These are phyloP conservation scores for Rhodotorula sp. DNA, from an alignment of 1,284 basidiomycete genomes.

Conservation along the genomic window DNA sequence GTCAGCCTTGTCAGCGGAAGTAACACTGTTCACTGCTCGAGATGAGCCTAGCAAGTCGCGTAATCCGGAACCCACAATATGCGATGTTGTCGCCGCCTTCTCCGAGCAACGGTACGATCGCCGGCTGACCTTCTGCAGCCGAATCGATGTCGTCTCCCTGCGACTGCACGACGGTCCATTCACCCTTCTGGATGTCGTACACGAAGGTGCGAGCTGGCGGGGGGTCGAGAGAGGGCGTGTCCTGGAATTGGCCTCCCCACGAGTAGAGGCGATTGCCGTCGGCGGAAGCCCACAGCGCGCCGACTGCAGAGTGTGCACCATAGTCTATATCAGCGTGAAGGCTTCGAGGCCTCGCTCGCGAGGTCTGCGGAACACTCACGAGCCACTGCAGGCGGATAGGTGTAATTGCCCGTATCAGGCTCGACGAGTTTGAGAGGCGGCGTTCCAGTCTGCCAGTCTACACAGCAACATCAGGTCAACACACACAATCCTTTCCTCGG, in stretches of 20 bases:
- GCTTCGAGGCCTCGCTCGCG: not conserved
- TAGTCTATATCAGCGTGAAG: not conserved
- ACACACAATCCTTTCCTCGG: not conserved
- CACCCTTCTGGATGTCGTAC: conserved; percentile 32
- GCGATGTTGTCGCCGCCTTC: conserved; percentile 34
- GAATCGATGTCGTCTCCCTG: conserved; percentile 36
- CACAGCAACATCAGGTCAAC: too few species aligned
- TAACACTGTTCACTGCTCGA: not conserved
- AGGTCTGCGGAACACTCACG: conserved; percentile 17
- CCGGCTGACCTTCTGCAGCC: conserved; percentile 41
- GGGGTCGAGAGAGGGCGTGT: conserved; percentile 39
- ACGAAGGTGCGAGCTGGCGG: conserved; percentile 31
- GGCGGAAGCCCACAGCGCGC: conserved; percentile 36
- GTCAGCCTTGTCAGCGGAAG: not conserved
- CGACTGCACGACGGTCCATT: conserved; percentile 35
- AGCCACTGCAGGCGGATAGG: conserved; percentile 41
- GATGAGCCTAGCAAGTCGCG: too few species aligned
- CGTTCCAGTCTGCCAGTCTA: conserved; percentile 41
- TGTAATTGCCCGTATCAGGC: conserved; percentile 39
- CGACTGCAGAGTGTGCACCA: conserved; percentile 18
- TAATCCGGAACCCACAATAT: conserved; percentile 32
- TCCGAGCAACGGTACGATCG: conserved; percentile 32
- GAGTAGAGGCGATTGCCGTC: conserved; percentile 36
- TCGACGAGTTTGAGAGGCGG: conserved; percentile 41
- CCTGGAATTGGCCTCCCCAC: conserved; percentile 41